Evolutionary conservation across 139 green algal species (phyloP), one percentile per base, ranked within the genome.

Genomic region (Coelastrella sp.): DNA sequence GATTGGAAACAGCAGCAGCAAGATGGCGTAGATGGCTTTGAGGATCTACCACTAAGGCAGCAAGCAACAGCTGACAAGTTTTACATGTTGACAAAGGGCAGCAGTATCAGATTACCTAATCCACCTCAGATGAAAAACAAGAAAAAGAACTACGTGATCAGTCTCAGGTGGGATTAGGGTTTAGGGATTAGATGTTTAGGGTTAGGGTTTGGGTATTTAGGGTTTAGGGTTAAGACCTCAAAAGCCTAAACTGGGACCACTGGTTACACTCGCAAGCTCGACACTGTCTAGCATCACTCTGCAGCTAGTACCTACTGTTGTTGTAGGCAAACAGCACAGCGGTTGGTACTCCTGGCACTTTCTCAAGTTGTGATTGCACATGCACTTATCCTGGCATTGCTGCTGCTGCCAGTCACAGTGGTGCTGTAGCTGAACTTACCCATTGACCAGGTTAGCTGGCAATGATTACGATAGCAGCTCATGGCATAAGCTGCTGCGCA

Each of bases 111-210:
- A 20, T 83, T 94, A 87, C 91, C 91, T 11, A 88, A 88, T 6
- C 94, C 96, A 13, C 94, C 94, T 3, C 92, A 94, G 73, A 97
- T 98, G 95, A 85, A 93, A 22, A 98, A 99, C 92, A 96, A 97
- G 88, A 94, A 94, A 81, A 95, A 89, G 54, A 97, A 98, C 86
- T 99, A 97, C 89, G 92, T 99, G 66, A 95, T 99, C 86, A 98
- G 96, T 90, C 94, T 98, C 5, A 98, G 95, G 96, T 96, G 47
- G 47, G 83, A 47, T 47, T 47, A 47, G 32, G 32, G 32, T 47
- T 47, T 47, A 47, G 32, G 32, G 32, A 2, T 47, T 47, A 47
- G 32, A 47, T n/a, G n/a, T n/a, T n/a, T n/a, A n/a, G n/a, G n/a
- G n/a, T n/a, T n/a, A n/a, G n/a, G n/a, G n/a, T n/a, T n/a, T n/a